phyloP scores from a whole-genome alignment of 2,329 filamentous ascomycete species.

The Gaeumannomyces tritici region DNA sequence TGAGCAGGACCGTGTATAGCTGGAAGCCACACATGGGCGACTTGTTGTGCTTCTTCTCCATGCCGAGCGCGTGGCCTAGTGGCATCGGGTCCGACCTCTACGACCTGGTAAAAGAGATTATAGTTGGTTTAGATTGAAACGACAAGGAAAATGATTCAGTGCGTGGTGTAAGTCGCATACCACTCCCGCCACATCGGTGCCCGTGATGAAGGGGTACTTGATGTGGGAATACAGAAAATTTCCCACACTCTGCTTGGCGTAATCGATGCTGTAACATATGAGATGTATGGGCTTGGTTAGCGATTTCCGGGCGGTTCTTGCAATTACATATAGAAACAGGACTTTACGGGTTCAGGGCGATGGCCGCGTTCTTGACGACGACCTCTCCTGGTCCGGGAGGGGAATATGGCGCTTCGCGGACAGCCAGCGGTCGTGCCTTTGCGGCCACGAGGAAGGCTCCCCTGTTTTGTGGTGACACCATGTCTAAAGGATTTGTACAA shows the following conservation, averaged over 20 bases:
- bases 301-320: background rate
- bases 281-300: background rate
- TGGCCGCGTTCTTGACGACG: slow-evolving; percentile 17
- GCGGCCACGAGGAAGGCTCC: background rate
- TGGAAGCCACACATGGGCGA: slow-evolving; percentile 13
- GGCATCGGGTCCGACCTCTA: background rate
- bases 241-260: slow-evolving; percentile 17
- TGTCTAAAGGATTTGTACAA: background rate
- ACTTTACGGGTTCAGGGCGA: slow-evolving; percentile 20
- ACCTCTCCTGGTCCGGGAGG: slow-evolving; percentile 10
- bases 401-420: background rate
- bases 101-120: background rate
- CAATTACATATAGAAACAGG: background rate
- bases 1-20: slow-evolving; percentile 9
- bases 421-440: background rate
- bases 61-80: background rate
- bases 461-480: background rate
- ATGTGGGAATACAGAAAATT: slow-evolving; percentile 16
- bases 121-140: too few species aligned
- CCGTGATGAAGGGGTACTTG: slow-evolving; percentile 22
- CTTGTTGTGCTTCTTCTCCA: slow-evolving; percentile 2
- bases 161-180: slow-evolving; percentile 13
- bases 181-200: slow-evolving; percentile 23
- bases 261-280: slow-evolving; percentile 13
- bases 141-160: background rate